phyloP scores from a whole-genome alignment of 257 asterid genomes.

The Nicotiana undulata region DNA sequence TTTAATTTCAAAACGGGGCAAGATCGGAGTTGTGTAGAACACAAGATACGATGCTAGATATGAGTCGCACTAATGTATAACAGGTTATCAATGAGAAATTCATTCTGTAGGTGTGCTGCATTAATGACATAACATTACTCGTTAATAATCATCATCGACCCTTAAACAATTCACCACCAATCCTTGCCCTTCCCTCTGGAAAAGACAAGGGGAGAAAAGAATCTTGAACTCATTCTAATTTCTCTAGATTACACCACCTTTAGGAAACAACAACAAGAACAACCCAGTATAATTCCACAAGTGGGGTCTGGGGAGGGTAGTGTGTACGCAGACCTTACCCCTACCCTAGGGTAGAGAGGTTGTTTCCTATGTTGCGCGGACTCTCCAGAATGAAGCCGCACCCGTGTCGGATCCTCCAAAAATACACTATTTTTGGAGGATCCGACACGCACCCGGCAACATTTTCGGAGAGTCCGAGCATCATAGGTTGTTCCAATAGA shows the following conservation, averaged over 20 bases:
- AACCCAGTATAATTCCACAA: too few relatives aligned
- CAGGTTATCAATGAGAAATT: neutral
- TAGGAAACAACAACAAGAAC: too few relatives aligned
- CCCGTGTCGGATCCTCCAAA: too few relatives aligned
- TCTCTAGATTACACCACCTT: neutral
- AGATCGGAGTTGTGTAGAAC: neutral
- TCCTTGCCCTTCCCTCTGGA: neutral
- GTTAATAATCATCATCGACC: neutral
- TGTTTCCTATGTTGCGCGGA: too few relatives aligned
- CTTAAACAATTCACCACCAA: neutral
- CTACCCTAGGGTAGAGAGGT: too few relatives aligned
- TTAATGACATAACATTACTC: neutral
- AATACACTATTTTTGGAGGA: too few relatives aligned
- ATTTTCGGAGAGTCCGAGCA: too few relatives aligned
- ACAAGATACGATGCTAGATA: neutral
- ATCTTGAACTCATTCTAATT: neutral
- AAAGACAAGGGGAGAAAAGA: neutral
- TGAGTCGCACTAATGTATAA: neutral
- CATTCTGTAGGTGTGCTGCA: neutral
- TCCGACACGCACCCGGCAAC: too few relatives aligned
- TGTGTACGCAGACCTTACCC: too few relatives aligned
- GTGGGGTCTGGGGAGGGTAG: too few relatives aligned
- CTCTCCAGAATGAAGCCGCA: too few relatives aligned
- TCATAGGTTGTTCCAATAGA: too few relatives aligned
- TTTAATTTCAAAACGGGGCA: neutral